These are phyloP conservation scores for Nitzschia sp. DNA, from an alignment of 108 stramenopile genomes.

Conservation along the genomic window DNA sequence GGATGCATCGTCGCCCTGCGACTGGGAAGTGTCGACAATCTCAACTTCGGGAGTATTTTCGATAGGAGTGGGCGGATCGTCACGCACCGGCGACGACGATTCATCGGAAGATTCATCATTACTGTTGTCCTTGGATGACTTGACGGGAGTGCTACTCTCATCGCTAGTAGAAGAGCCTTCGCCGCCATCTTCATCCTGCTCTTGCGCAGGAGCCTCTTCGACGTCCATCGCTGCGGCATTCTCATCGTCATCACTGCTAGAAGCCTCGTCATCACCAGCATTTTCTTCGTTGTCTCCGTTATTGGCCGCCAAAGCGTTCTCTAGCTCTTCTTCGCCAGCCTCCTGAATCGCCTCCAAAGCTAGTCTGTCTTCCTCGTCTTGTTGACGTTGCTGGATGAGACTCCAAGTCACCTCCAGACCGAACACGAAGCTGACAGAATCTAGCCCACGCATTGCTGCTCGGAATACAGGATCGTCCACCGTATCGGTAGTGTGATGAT, in stretches of 20 bases:
- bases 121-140: neutral
- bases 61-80: neutral
- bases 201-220: neutral
- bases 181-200: no score
- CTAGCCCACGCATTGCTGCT: slow-evolving; percentile 85
- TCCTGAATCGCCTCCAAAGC: slow-evolving; percentile 67
- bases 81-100: neutral
- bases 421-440: slow-evolving; percentile 93
- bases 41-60: neutral
- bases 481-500: slow-evolving; percentile 90
- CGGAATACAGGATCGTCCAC: slow-evolving; percentile 94
- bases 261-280: slow-evolving; percentile 7
- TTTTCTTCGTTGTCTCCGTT: slow-evolving; percentile 13
- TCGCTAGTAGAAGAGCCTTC: neutral
- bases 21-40: neutral
- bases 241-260: slow-evolving; percentile 16
- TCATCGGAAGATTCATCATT: neutral
- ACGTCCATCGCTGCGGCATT: neutral
- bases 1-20: neutral
- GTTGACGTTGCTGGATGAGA: slow-evolving; percentile 85
- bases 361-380: slow-evolving; percentile 84
- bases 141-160: neutral
- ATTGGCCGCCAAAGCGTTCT: slow-evolving; percentile 7
- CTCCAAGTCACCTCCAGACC: slow-evolving; percentile 94
- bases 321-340: slow-evolving; percentile 31